These are phyloP conservation scores for Leccinum subfulvum DNA, from an alignment of 1,284 basidiomycete species.

Conservation along the genomic window DNA sequence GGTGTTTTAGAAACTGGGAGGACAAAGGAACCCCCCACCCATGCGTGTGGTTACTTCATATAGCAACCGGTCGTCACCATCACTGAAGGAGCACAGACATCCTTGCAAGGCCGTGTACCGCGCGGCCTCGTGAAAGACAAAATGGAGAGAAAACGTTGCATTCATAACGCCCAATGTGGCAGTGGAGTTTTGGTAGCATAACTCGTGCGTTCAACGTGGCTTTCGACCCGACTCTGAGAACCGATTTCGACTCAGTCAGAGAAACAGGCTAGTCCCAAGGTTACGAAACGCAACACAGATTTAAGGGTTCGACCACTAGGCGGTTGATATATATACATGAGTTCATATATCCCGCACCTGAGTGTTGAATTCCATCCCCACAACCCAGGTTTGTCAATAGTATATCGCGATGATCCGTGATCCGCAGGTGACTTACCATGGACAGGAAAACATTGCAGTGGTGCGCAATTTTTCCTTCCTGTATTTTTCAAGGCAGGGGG, in stretches of 20 bases:
- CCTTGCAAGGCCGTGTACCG: not conserved
- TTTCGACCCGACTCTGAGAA: not conserved
- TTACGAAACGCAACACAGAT: not conserved
- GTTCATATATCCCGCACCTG: not conserved
- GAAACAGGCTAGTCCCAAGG: not conserved
- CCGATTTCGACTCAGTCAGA: not conserved
- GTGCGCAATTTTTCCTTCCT: too few species aligned
- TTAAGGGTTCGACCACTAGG: not conserved
- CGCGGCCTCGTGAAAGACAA: constrained; percentile 12
- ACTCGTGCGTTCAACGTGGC: not conserved
- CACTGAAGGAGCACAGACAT: constrained; percentile 1
- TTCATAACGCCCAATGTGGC: constrained; percentile 14
- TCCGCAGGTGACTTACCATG: too few species aligned
- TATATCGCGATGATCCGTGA: too few species aligned
- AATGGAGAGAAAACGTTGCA: constrained; percentile 15
- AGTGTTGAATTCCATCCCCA: not conserved
- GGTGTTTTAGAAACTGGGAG: not conserved
- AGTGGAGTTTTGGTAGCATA: not conserved
- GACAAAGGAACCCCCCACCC: constrained; percentile 4
- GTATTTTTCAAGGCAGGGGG: too few species aligned
- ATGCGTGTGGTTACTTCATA: constrained; percentile 16
- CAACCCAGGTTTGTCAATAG: not conserved
- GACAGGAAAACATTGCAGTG: too few species aligned
- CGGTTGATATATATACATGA: not conserved
- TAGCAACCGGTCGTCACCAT: constrained; percentile 9